These are phyloP conservation scores for Fusarium tuaranense DNA, from an alignment of 2,329 filamentous ascomycete genomes.

Conservation along the genomic window DNA sequence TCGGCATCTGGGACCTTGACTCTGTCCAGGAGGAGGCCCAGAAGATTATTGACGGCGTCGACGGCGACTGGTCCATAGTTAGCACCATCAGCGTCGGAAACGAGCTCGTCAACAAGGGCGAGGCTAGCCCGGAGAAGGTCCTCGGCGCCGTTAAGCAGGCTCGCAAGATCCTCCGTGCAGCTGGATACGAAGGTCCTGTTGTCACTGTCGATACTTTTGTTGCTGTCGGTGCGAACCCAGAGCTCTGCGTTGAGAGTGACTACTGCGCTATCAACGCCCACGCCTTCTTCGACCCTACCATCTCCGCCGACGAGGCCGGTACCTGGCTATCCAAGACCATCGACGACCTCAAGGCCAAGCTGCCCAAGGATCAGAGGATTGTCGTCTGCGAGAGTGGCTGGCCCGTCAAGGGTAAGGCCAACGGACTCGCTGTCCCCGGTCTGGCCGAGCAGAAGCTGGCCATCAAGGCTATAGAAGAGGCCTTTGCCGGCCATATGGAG, in stretches of 20 bases:
- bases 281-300: conserved; percentile 81
- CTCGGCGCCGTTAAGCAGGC: conserved; percentile 68
- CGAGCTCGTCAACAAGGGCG: conserved; percentile 78
- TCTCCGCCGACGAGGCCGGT: conserved; percentile 71
- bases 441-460: conserved; percentile 74
- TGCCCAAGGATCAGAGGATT: conserved; percentile 66
- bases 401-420: conserved; percentile 76
- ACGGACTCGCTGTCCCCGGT: conserved; percentile 77
- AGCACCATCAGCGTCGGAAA: conserved; percentile 84
- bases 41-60: conserved; percentile 69
- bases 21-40: conserved; percentile 68
- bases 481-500: conserved; percentile 63
- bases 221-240: conserved; percentile 73
- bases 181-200: conserved; percentile 78
- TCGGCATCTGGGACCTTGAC: conserved; percentile 77
- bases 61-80: conserved; percentile 75
- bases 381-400: conserved; percentile 88
- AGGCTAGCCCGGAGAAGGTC: conserved; percentile 65
- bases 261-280: conserved; percentile 87
- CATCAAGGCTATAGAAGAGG: conserved; percentile 70
- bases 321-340: conserved; percentile 72
- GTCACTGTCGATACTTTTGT: conserved; percentile 85
- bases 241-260: conserved; percentile 79
- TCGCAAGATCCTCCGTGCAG: conserved; percentile 66
- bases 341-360: conserved; percentile 53